These are phyloP conservation scores for Ustilago bromivora DNA, from an alignment of 1,284 basidiomycete genomes.

Conservation along the genomic window DNA sequence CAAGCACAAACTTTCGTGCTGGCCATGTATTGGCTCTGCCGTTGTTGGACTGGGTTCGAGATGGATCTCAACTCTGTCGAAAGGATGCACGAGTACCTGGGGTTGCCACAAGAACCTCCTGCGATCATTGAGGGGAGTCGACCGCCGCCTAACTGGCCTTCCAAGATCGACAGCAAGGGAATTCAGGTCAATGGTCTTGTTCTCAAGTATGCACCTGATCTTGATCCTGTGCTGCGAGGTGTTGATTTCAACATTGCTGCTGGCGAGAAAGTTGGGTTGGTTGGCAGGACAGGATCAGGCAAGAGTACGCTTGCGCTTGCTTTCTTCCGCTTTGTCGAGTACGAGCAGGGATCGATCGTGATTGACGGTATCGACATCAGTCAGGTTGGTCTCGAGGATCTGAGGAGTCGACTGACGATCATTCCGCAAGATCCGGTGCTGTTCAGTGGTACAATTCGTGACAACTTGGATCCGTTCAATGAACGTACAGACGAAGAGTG, in stretches of 20 bases:
- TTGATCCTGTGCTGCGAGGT: slow-evolving; percentile 72
- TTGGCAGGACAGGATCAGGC: slow-evolving; percentile 75
- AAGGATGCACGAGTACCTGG: slow-evolving; percentile 71
- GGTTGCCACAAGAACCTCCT: slow-evolving; percentile 71
- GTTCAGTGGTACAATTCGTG: slow-evolving; percentile 60
- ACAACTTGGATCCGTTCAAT: slow-evolving; percentile 57
- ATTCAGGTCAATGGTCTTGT: slow-evolving; percentile 72
- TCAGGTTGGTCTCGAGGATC: slow-evolving; percentile 71
- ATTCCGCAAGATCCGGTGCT: slow-evolving; percentile 71
- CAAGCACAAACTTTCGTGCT: slow-evolving; percentile 63
- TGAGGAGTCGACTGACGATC: slow-evolving; percentile 73
- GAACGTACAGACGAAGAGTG: slow-evolving; percentile 57
- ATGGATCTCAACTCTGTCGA: slow-evolving; percentile 72
- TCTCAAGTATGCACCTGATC: slow-evolving; percentile 72
- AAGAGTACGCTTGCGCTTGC: slow-evolving; percentile 67
- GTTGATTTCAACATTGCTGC: slow-evolving; percentile 73
- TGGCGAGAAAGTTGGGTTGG: slow-evolving; percentile 86
- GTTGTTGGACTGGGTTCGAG: slow-evolving; percentile 65
- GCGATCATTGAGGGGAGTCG: slow-evolving; percentile 66
- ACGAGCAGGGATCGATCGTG: slow-evolving; percentile 40
- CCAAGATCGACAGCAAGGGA: slow-evolving; percentile 65
- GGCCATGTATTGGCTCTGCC: slow-evolving; percentile 70
- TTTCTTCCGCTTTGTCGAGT: slow-evolving; percentile 63
- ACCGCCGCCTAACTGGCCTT: slow-evolving; percentile 73
- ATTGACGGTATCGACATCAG: slow-evolving; percentile 71